phyloP scores from a whole-genome alignment of 202 grass and related monocot genomes.

The Panicum hallii region DNA sequence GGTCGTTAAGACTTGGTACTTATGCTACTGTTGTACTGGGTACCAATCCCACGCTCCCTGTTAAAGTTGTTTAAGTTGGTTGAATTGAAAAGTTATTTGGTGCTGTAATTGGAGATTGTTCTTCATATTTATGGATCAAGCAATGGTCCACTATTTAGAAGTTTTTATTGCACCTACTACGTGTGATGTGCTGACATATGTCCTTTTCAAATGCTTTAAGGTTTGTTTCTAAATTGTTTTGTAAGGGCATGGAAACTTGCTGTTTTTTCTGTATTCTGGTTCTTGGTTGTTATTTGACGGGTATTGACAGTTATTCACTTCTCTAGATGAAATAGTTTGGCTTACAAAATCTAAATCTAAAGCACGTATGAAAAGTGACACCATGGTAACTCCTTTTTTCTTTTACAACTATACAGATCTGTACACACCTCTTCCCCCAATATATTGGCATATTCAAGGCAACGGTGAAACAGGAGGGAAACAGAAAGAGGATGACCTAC shows the following conservation, averaged over 20 bases:
- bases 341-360: not conserved
- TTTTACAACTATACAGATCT: conserved; percentile 65
- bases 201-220: conserved; percentile 12
- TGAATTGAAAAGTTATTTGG: conserved; percentile 37
- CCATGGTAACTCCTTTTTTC: conserved; percentile 15
- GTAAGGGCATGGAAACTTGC: not conserved
- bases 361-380: not conserved
- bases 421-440: conserved; percentile 81
- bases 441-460: conserved; percentile 98
- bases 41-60: not conserved
- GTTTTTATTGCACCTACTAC: not conserved
- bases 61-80: conserved; percentile 9
- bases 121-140: conserved; percentile 27
- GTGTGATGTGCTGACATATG: not conserved
- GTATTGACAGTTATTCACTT: conserved; percentile 7
- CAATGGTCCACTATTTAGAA: conserved; percentile 13
- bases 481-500: conserved; percentile 73
- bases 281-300: conserved; percentile 12
- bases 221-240: conserved; percentile 15
- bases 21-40: not conserved
- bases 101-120: conserved; percentile 22
- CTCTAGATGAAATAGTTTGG: conserved; percentile 8
- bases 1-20: conserved; percentile 4
- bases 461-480: conserved; percentile 63
- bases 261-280: not conserved